Evolutionary conservation across 352 stramenopile genomes (phyloP).

Genomic region (Phytophthora hibernalis): DNA sequence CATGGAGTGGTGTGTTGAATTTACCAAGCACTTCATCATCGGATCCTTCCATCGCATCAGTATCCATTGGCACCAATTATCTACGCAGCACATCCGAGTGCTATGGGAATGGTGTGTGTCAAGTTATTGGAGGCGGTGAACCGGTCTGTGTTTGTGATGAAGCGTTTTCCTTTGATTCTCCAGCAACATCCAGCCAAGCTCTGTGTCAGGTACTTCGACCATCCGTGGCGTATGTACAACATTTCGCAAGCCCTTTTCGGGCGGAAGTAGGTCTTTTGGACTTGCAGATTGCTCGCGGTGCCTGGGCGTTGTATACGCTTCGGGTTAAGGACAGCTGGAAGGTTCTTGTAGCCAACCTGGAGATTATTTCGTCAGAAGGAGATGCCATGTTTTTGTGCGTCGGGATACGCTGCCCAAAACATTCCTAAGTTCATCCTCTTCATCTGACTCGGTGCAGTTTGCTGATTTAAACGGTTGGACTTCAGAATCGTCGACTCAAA

Average conservation of each 20-base stretch:
- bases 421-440: slow-evolving; percentile 25
- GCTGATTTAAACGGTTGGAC: slow-evolving; percentile 61
- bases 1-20: slow-evolving; percentile 6
- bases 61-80: slow-evolving; percentile 33
- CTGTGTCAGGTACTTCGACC: slow-evolving; percentile 70
- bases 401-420: slow-evolving; percentile 64
- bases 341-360: slow-evolving; percentile 59
- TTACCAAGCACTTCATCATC: not conserved
- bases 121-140: slow-evolving; percentile 30
- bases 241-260: slow-evolving; percentile 57
- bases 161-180: slow-evolving; percentile 60
- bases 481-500: slow-evolving; percentile 42
- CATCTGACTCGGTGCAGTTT: slow-evolving; percentile 56
- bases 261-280: slow-evolving; percentile 47
- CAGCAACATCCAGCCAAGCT: slow-evolving; percentile 47
- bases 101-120: slow-evolving; percentile 77
- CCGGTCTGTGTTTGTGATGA: slow-evolving; percentile 72
- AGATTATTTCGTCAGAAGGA: slow-evolving; percentile 42
- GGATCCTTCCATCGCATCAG: slow-evolving; percentile 10
- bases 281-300: slow-evolving; percentile 51
- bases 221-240: slow-evolving; percentile 65
- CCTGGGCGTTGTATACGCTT: slow-evolving; percentile 74
- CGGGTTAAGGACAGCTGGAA: slow-evolving; percentile 64
- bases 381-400: slow-evolving; percentile 78
- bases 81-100: slow-evolving; percentile 73